Conservation (phyloP, 1,139 yeast genomes). For the Scheffersomyces lignicola region DNA sequence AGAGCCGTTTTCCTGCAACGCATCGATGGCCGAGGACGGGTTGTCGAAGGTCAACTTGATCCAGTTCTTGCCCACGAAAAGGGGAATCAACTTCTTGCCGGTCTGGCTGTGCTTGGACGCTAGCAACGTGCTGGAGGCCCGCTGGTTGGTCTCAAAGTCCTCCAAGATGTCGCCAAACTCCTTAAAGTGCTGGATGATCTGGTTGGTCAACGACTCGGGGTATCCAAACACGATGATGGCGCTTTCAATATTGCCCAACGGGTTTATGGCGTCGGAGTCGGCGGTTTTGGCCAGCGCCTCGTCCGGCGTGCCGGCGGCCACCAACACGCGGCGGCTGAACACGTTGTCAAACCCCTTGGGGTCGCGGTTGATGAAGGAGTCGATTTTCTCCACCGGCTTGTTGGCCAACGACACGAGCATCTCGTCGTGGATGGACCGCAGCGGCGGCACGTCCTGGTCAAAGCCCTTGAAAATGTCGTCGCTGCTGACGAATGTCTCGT, state of each 20-base stretch:
- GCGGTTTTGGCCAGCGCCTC: constrained; percentile 7
- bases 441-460: constrained; percentile 57
- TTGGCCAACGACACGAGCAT: constrained; percentile 31
- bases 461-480: constrained; percentile 26
- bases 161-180: constrained; percentile 82
- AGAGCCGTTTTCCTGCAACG: constrained; percentile 78
- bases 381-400: constrained; percentile 28
- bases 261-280: constrained; percentile 16
- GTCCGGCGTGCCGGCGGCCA: constrained; percentile 1
- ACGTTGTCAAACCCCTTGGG: constrained; percentile 48
- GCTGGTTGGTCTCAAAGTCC: constrained; percentile 53
- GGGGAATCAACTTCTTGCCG: constrained; percentile 45
- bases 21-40: constrained; percentile 75
- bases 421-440: constrained; percentile 53
- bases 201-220: constrained; percentile 69
- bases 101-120: constrained; percentile 12
- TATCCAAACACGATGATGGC: constrained; percentile 89
- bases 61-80: constrained; percentile 87
- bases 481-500: constrained; percentile 28
- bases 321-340: constrained; percentile 33
- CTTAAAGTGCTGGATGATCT: constrained; percentile 71
- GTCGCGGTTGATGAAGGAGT: constrained; percentile 43
- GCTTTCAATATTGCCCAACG: constrained; percentile 41
- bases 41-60: constrained; percentile 80
- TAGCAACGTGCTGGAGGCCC: constrained; percentile 19